Evolutionary conservation across 768 basidiomycete genomes (phyloP), one percentile per base, ranked within the genome.

Genomic region (Boletus reticulatus): DNA sequence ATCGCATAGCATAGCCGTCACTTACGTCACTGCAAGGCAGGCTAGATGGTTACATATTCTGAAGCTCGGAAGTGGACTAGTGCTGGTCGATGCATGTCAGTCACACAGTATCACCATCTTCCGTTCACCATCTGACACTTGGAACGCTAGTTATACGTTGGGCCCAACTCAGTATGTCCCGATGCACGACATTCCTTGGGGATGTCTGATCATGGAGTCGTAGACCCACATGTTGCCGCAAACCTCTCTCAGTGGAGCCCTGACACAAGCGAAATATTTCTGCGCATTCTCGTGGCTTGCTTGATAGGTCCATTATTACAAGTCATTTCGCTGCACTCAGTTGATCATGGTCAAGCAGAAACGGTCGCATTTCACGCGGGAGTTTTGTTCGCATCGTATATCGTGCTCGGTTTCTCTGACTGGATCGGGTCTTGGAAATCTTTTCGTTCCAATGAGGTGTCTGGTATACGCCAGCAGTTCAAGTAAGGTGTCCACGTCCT

Each of bases 21-120:
- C 44, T 59, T 50, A 52, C 32, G 10, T 12, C 29, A 19, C 4
- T 50, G 13, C 56, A 85, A 85, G 72, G 66, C 53, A 88, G 88
- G 74, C 73, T 41, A 79, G 85, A 44, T 85, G 87, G 84, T 20
- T 73, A 43, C 76, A 83, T 53, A 78, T 88, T n/a, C 43, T 82
- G 16, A 78, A 78, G 42, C 76, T 92, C 7, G 89, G 87, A 4
- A 64, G 72, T 27, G 78, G 79, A 1, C 73, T 90, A 13, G 71
- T 89, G 22, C 68, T 83, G 19, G 70, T 89, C 12, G 90, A 92
- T 73, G 85, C 88, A 4, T 91, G 89, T 92, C 67, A 50, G 87
- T 76, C 29, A 39, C 46, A 29, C 34, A 13, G 19, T 37, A 29
- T 29, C 29, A 20, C 44, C 36, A 22, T 31, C 32, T 49, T 39